Conservation (phyloP, 176 grass and related monocot genomes). For the Alopecurus myosuroides region DNA sequence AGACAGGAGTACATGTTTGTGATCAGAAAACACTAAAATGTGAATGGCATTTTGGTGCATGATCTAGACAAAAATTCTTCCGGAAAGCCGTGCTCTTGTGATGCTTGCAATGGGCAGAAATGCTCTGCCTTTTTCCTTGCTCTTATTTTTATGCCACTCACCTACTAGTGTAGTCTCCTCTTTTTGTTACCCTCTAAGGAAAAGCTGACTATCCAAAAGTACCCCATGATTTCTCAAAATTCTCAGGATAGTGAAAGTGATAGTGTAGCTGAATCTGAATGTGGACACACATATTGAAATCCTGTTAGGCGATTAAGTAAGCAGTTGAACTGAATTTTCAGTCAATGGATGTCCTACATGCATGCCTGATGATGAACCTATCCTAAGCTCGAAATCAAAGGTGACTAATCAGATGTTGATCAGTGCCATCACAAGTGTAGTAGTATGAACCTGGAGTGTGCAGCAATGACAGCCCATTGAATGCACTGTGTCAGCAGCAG, state of each 20-base stretch:
- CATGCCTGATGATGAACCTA: constrained; percentile 19
- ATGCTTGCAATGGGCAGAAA: not conserved
- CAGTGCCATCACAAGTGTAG: not conserved
- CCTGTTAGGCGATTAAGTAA: not conserved
- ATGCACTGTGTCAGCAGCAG: not conserved
- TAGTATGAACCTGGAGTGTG: not conserved
- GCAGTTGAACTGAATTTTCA: not conserved
- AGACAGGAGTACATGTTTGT: constrained; percentile 28
- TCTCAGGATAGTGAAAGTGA: not conserved
- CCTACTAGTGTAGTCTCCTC: not conserved
- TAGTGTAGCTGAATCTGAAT: constrained; percentile 16
- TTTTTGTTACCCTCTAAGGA: constrained; percentile 30
- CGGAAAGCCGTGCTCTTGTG: constrained; percentile 35
- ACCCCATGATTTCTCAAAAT: constrained; percentile 15
- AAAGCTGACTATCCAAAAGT: constrained; percentile 26
- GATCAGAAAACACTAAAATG: constrained; percentile 21
- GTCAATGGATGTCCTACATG: not conserved
- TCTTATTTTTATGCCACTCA: constrained; percentile 23
- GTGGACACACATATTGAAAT: not conserved
- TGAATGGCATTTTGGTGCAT: constrained; percentile 25
- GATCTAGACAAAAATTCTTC: constrained; percentile 27
- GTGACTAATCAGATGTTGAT: constrained; percentile 5
- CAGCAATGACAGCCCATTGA: constrained; percentile 33
- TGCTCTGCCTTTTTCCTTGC: not conserved
- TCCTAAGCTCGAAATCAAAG: constrained; percentile 5